Evolutionary conservation across 176 grass and related monocot genomes (phyloP), one percentile per base, ranked within the genome.

Genomic region (Cenchrus americanus): DNA sequence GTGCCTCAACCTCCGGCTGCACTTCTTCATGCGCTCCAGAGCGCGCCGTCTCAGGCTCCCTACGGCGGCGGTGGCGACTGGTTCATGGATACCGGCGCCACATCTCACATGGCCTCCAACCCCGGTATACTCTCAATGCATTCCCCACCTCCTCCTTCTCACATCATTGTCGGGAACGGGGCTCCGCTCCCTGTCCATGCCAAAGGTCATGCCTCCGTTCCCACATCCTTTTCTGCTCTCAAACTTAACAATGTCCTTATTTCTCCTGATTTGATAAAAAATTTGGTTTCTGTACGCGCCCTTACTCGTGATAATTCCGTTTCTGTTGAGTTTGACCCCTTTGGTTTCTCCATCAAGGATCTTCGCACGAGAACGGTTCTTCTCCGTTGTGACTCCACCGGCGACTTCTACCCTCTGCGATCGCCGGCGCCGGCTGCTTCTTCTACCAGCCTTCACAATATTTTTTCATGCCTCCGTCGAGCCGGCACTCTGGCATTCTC

Each of bases 161-260:
- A 21, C 7, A 58, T 58, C 19, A 58, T 58, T 2, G 54, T 58
- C 0, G 54, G 54, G 1, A 58, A 58, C 8, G 54, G 54, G 0
- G 19, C 19, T 0, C 54, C 54, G 8, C 7, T 58, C 0, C 7
- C 19, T 2, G 18, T 21, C 0, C 54, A 21, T 0, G 2, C 2
- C 54, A 58, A 6, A 0, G 52, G 52, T 0, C 3, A 3, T 2
- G 0, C 52, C 1, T 18, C 17, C 6, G 6, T 55, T 6, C 52
- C 15, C 1, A 19, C 52, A 19, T 19, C 17, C 6, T 6, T 17
- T 1, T 55, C 52, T 2, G 17, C 52, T 7, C 6, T 55, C 0
- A 17, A 19, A 0, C 17, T 55, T 0, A 7, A 19, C 0, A 55
- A 55, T 7, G 6, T 55, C 8, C 52, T 55, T 3, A n/a, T 21